Evolutionary conservation across 495 filamentous ascomycete species (phyloP).

Genomic region (Hypomontagnella submonticulosa): DNA sequence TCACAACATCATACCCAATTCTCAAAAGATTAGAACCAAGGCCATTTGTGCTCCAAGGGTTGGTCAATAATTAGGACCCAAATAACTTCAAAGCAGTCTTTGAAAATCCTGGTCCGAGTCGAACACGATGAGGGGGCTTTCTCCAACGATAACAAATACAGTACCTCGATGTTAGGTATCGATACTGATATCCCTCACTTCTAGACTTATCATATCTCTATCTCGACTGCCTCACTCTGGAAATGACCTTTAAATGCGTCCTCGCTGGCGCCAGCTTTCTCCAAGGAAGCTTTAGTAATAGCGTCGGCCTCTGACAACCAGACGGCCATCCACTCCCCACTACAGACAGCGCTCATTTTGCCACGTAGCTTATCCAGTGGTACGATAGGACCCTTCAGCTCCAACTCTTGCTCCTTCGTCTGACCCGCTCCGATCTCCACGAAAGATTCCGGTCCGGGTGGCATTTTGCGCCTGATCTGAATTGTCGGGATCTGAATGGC

Average conservation of each 20-base stretch:
- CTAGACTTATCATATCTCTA: conserved; percentile 12
- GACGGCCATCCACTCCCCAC: conserved; percentile 48
- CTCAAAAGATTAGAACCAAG: too few species aligned
- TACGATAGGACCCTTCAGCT: conserved; percentile 40
- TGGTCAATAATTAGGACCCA: too few species aligned
- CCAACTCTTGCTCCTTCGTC: conserved; percentile 41
- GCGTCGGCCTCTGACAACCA: conserved; percentile 46
- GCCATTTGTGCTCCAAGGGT: too few species aligned
- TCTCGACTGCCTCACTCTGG: conserved; percentile 41
- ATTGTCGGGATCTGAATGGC: conserved; percentile 54
- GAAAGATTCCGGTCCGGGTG: conserved; percentile 54
- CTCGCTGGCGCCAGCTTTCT: conserved; percentile 37
- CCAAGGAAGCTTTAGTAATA: conserved; percentile 40
- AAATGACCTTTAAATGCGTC: conserved; percentile 40
- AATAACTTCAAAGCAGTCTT: conserved; percentile 1
- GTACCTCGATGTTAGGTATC: conserved; percentile 6
- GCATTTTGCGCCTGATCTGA: conserved; percentile 58
- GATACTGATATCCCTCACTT: background rate
- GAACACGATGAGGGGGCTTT: background rate
- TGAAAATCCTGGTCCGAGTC: background rate
- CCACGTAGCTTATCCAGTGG: conserved; percentile 43
- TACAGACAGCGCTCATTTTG: conserved; percentile 40
- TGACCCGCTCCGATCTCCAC: conserved; percentile 54
- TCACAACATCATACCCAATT: too few species aligned
- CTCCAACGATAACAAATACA: conserved; percentile 3